A percentile compares a stretch with the other conserved stretches of the same genome.
Evolutionary conservation across 495 filamentous ascomycete species (phyloP).

Genomic region (Thermochaetoides thermophila): DNA sequence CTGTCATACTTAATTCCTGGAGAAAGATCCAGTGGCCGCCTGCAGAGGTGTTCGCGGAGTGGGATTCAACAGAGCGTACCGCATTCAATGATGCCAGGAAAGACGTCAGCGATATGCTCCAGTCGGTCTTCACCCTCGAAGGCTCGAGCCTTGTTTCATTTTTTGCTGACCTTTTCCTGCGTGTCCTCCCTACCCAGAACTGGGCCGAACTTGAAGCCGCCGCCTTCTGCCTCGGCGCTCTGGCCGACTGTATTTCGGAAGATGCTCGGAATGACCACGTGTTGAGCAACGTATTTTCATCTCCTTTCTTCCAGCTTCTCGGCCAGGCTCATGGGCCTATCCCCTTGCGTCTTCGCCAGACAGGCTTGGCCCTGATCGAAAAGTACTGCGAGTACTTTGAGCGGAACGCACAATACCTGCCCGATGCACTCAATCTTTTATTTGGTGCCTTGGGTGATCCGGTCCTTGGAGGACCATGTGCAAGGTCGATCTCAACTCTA

Average conservation of each 20-base stretch:
- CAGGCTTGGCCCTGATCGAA: conserved; percentile 61
- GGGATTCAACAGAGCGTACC: conserved; percentile 56
- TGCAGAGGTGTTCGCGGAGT: conserved; percentile 34
- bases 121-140: conserved; percentile 57
- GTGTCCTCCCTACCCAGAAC: conserved; percentile 39
- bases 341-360: conserved; percentile 58
- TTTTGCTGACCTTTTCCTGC: conserved; percentile 49
- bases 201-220: conserved; percentile 75
- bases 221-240: conserved; percentile 59
- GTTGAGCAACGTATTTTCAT: conserved; percentile 53
- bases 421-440: conserved; percentile 63
- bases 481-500: conserved; percentile 62
- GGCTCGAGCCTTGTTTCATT: conserved; percentile 52
- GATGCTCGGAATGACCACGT: conserved; percentile 49
- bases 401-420: conserved; percentile 52
- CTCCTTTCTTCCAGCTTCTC: conserved; percentile 45
- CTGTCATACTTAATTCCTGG: conserved; percentile 45
- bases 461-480: conserved; percentile 53
- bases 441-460: conserved; percentile 59
- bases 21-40: conserved; percentile 48
- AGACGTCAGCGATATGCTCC: conserved; percentile 68
- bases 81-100: conserved; percentile 66
- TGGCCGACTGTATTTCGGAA: conserved; percentile 62
- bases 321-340: conserved; percentile 30
- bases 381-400: conserved; percentile 74